Evolutionary conservation across 2,329 filamentous ascomycete species (phyloP), one percentile per base, ranked within the genome.

Genomic region (Cordyceps farinosa): DNA sequence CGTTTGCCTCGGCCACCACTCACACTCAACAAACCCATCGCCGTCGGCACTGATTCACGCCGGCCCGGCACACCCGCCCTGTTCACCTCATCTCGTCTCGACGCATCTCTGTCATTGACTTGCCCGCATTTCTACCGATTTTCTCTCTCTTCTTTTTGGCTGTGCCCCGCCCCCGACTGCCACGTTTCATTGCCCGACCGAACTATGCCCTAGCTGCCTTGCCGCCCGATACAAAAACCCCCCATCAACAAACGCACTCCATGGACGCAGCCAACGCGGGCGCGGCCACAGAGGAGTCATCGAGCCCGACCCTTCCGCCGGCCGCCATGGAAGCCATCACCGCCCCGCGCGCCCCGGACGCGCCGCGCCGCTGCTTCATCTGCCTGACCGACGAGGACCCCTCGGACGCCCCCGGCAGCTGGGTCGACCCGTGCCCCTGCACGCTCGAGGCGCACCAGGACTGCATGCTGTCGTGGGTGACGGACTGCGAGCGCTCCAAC

Each of bases 371-470:
- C 70, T 89, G 86, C 78, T 89, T 87, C 76, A 86, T 89, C 69
- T 89, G 86, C 71, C 79, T 87, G 36, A 80, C 79, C 66, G 85
- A 85, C 56, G 79, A 86, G 66, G 77, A 78, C 32, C 80, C 85
- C 45, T 75, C 73, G 10, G 74, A 78, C 27, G 71, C 80, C 9
- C 79, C 82, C 4, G 73, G 77, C 52, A 75, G 79, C 61, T 99
- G 95, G 94, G 87, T 91, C 51, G 90, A 90, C 61, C 93, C 95
- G 1, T 99, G 95, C 73, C 90, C 89, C 0, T 99, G 95, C 76
- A 92, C 91, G 13, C 82, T 99, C 45, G 90, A 91, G 62, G 95
- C 93, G 1, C 95, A 99, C 74, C 92, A 98, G 74, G 85, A 87
- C 65, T 97, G 93, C 73, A 83, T 98, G 67, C 82, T 98, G 45